Percentiles rank a stretch among this genome's conserved stretches.
Conservation (phyloP, 305 asterid species). For the Ajuga reptans region DNA sequence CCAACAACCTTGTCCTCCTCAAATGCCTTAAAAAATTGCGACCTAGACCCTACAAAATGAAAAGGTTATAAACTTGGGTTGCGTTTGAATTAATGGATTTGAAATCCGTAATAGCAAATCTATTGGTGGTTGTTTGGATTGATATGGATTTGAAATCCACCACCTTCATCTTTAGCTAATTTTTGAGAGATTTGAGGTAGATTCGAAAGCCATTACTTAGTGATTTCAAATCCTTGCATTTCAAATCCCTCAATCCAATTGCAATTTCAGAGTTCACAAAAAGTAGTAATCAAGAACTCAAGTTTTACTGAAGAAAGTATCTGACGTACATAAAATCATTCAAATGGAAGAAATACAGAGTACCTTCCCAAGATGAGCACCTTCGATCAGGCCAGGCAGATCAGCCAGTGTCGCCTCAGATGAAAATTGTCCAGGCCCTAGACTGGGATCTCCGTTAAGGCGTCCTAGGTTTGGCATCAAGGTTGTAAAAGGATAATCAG, state of each 20-base stretch:
- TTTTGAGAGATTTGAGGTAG: too few species aligned
- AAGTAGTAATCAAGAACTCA: not conserved
- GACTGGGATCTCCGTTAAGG: conserved; percentile 83
- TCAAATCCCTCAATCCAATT: not conserved
- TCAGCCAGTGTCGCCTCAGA: conserved; percentile 93
- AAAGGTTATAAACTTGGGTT: not conserved
- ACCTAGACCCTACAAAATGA: conserved; percentile 67
- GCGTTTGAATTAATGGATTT: not conserved
- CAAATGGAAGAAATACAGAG: not conserved
- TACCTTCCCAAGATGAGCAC: conserved; percentile 99
- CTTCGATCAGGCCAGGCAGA: conserved; percentile 96
- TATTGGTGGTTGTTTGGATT: not conserved
- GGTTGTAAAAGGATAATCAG: conserved; percentile 93
- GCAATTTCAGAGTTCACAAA: not conserved
- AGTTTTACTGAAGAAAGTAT: not conserved
- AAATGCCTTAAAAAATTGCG: conserved; percentile 93
- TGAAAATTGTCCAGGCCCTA: conserved; percentile 68
- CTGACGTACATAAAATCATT: not conserved
- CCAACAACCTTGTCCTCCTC: conserved; percentile 88
- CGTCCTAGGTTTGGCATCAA: conserved; percentile 95
- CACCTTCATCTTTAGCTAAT: not conserved
- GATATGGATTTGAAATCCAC: not conserved
- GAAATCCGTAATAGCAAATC: not conserved
- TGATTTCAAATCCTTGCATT: not conserved
- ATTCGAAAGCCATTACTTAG: not conserved